Percentiles rank a stretch among this genome's conserved stretches.
Evolutionary conservation across 768 basidiomycete species (phyloP).

Genomic region (Russula earlei): DNA sequence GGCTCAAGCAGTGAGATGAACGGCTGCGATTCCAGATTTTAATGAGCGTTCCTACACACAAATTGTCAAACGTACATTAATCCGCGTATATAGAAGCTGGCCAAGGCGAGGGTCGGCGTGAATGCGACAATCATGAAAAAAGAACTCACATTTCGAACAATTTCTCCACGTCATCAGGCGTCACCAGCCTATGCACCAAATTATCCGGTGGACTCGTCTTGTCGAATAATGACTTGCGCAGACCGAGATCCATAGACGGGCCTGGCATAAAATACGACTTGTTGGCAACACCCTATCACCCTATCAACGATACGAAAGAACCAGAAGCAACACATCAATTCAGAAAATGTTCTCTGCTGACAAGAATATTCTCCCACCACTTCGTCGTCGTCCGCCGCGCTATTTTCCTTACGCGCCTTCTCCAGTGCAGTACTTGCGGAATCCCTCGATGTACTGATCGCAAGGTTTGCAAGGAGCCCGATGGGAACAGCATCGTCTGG

Average conservation of each 20-base stretch:
- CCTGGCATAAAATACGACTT: constrained; percentile 75
- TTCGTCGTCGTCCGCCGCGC: constrained; percentile 26
- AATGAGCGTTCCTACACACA: neutral
- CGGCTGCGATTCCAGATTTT: constrained; percentile 41
- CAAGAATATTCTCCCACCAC: constrained; percentile 7
- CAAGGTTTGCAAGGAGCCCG: constrained; percentile 61
- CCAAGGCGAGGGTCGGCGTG: neutral
- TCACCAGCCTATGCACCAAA: constrained; percentile 69
- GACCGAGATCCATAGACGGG: constrained; percentile 60
- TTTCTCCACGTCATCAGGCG: constrained; percentile 71
- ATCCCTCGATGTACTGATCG: constrained; percentile 45
- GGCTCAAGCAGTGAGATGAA: constrained; percentile 76
- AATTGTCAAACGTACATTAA: constrained; percentile 41
- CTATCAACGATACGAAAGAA: constrained; percentile 23
- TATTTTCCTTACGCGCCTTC: constrained; percentile 14
- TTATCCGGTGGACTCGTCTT: constrained; percentile 73
- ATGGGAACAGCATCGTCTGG: constrained; percentile 64
- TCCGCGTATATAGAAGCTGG: constrained; percentile 62
- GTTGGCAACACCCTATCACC: constrained; percentile 80
- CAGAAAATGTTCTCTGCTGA: constrained; percentile 21
- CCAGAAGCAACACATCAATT: neutral
- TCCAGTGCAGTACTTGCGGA: constrained; percentile 24
- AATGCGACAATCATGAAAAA: neutral
- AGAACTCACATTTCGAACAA: constrained; percentile 70
- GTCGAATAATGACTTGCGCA: constrained; percentile 64